Evolutionary conservation across 1,139 yeast genomes (phyloP), one percentile per base, ranked within the genome.

Genomic region (Protomyces pachydermus): DNA sequence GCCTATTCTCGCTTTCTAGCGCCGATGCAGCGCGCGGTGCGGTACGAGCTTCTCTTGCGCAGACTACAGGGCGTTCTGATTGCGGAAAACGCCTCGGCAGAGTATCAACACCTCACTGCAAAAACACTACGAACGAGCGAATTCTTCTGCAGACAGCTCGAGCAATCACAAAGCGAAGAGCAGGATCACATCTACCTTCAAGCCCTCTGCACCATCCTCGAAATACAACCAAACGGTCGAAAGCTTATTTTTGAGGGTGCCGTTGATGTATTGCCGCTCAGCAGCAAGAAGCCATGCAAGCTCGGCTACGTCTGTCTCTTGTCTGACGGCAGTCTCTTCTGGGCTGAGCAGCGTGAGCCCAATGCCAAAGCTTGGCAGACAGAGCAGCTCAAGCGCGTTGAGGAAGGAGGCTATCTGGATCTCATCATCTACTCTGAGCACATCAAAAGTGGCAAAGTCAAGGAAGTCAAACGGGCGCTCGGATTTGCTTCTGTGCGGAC

Each of bases 1-100:
- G 62, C 56, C 3, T 58, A 58, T 20, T 58, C 62, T 3, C 62
- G 62, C 18, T 58, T 58, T 34, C 45, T 58, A 2, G 56, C 56
- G 32, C 62, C 62, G n/a, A 58, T 58, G 62, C 62, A 58, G 23
- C 62, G 62, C 20, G 46, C 51, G 23, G 45, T 58, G 52, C 39
- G 54, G 20, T 58, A 58, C 14, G 62, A 58, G 23, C 42, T 58
- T 14, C 53, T 58, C n/a, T 20, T 52, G 10, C 25, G 62, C 8
- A 37, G 62, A 3, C 35, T 58, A 23, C 23, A 48, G 9, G 42
- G 45, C n/a, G 62, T 52, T 1, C 62, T 58, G 34, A 25, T 10
- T 28, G 14, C 45, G 14, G 62, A 58, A 34, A 50, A 37, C 6
- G 56, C 52, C 2, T 28, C 42, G 28, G n/a, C 20, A 8, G 56